phyloP scores from a whole-genome alignment of 208 protist species.

The Wallacemonas collosoma region DNA sequence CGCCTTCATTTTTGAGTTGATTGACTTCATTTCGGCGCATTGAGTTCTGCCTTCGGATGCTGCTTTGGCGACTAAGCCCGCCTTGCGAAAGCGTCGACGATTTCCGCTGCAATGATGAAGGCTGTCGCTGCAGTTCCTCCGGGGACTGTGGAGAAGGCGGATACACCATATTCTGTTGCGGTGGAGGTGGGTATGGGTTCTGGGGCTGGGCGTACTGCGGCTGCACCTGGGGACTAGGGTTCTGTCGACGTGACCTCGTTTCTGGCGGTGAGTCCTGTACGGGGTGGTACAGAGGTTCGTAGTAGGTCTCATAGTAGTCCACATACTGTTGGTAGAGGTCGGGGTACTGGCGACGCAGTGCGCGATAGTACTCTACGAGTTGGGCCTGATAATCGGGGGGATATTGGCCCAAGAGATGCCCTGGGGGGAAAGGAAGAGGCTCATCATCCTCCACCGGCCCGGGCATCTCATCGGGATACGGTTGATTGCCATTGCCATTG shows the following conservation, averaged over 20 bases:
- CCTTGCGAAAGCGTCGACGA: constrained; percentile 32
- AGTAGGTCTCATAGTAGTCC: constrained; percentile 56
- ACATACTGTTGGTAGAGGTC: constrained; percentile 63
- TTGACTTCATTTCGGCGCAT: constrained; percentile 52
- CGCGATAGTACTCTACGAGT: constrained; percentile 50
- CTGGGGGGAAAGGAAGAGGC: constrained; percentile 49
- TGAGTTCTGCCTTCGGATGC: constrained; percentile 49
- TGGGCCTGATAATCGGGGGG: constrained; percentile 51
- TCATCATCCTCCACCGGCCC: constrained; percentile 25
- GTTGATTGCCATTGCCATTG: constrained; percentile 12
- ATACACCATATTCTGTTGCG: constrained; percentile 9
- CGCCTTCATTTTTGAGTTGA: constrained; percentile 43
- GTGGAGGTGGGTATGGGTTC: constrained; percentile 8
- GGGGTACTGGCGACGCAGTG: constrained; percentile 48
- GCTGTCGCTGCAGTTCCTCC: constrained; percentile 2
- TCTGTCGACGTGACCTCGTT: not conserved
- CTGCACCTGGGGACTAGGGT: not conserved
- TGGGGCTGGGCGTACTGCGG: constrained; percentile 4
- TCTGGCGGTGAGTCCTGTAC: constrained; percentile 5
- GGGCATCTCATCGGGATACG: constrained; percentile 20
- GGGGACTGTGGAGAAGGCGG: constrained; percentile 9
- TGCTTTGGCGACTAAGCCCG: constrained; percentile 36
- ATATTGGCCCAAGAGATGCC: constrained; percentile 49
- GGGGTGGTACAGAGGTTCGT: constrained; percentile 36
- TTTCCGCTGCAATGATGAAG: constrained; percentile 12